phyloP scores from a whole-genome alignment of 2,329 filamentous ascomycete genomes.

The Exophiala phaeomuriformis region DNA sequence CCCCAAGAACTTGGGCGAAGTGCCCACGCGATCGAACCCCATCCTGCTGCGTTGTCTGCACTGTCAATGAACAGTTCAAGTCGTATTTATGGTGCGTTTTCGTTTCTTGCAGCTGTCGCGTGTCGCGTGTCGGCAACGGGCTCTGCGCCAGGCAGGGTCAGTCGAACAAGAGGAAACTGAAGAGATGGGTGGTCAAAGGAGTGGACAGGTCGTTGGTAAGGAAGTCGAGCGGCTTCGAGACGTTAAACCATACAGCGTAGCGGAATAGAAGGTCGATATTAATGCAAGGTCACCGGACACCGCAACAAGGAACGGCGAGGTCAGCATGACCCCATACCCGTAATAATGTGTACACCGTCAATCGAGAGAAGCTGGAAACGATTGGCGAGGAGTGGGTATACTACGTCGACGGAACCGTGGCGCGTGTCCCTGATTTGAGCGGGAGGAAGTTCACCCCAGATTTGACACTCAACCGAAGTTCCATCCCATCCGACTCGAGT shows the following conservation, averaged over 20 bases:
- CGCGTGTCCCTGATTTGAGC: too few relatives aligned
- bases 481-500: too few relatives aligned
- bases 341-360: too few relatives aligned
- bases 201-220: constrained; percentile 16
- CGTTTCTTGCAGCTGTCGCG: background rate
- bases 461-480: too few relatives aligned
- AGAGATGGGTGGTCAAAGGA: constrained; percentile 13
- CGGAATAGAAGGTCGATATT: constrained; percentile 4
- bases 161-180: constrained; percentile 4
- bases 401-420: background rate
- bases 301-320: constrained; percentile 2
- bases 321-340: constrained; percentile 1
- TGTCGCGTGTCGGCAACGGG: background rate
- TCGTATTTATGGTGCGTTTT: background rate
- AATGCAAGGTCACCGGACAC: constrained; percentile 13
- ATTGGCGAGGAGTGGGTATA: constrained; percentile 1
- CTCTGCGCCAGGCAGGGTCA: constrained; percentile 17
- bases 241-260: constrained; percentile 10
- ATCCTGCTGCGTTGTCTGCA: constrained; percentile 5
- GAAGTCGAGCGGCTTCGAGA: constrained; percentile 1
- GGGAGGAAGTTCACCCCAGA: too few relatives aligned
- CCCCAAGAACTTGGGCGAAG: constrained; percentile 30
- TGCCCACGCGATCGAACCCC: constrained; percentile 15
- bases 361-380: background rate
- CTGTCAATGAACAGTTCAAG: background rate